These are phyloP conservation scores for Globisporangium spiculum DNA, from an alignment of 352 stramenopile species.

Conservation along the genomic window DNA sequence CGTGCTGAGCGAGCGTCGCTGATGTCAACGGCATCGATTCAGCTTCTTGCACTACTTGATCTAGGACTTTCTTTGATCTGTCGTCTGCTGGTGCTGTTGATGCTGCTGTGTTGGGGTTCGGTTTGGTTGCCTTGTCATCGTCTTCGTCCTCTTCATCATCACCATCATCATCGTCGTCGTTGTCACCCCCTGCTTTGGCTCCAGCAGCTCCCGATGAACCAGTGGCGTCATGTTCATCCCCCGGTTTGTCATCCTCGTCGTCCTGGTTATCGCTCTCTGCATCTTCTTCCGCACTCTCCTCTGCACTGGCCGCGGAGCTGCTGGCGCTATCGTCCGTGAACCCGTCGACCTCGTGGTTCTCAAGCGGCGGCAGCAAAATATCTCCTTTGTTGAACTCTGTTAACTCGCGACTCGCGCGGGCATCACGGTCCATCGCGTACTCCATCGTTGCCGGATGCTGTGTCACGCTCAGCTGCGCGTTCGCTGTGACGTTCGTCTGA, in stretches of 20 bases:
- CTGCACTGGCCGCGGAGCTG: constrained; percentile 55
- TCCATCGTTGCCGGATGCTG: constrained; percentile 50
- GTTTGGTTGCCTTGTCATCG: constrained; percentile 18
- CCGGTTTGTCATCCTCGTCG: background rate
- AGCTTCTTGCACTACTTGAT: background rate
- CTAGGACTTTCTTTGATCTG: background rate
- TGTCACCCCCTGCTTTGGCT: background rate
- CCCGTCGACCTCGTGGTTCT: constrained; percentile 67
- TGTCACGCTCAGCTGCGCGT: constrained; percentile 17
- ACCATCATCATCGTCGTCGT: background rate
- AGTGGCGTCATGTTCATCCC: constrained; percentile 8
- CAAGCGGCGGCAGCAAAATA: constrained; percentile 44
- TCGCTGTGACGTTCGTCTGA: constrained; percentile 26
- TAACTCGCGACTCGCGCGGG: constrained; percentile 22
- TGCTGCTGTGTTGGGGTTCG: background rate
- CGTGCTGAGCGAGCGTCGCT: constrained; percentile 23
- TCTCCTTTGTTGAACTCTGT: constrained; percentile 47
- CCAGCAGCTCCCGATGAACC: constrained; percentile 14
- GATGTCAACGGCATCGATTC: background rate
- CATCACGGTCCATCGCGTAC: constrained; percentile 53
- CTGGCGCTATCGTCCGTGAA: constrained; percentile 79
- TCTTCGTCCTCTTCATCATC: constrained; percentile 15
- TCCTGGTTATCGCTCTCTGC: constrained; percentile 21
- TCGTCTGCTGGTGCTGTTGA: background rate
- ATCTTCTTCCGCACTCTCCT: constrained; percentile 33